A percentile compares a stretch with the other conserved stretches of the same genome.
Evolutionary conservation across 768 basidiomycete species (phyloP).

Genomic region (Calocybe cyanea): DNA sequence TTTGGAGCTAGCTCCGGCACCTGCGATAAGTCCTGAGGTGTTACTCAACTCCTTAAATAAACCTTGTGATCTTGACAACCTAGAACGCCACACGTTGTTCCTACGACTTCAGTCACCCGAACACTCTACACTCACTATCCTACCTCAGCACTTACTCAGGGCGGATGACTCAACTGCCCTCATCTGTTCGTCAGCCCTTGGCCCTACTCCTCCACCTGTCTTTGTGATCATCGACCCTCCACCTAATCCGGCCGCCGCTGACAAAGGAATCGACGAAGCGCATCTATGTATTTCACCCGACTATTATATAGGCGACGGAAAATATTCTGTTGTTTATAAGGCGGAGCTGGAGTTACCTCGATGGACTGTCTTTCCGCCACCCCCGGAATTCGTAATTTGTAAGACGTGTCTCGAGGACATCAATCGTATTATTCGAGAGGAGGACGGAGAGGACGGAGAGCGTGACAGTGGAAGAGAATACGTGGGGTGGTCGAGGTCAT

Average conservation of each 20-base stretch:
- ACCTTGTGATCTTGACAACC: too few relatives aligned
- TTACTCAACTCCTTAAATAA: too few relatives aligned
- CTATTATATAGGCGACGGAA: slow-evolving; percentile 36
- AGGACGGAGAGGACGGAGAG: slow-evolving; percentile 23
- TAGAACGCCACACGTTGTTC: too few relatives aligned
- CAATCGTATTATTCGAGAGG: slow-evolving; percentile 18
- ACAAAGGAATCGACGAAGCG: slow-evolving; percentile 27
- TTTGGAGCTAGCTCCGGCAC: too few relatives aligned
- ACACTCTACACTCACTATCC: too few relatives aligned
- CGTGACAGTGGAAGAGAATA: slow-evolving; percentile 15
- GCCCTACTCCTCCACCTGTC: slow-evolving; percentile 23
- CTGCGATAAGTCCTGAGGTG: too few relatives aligned
- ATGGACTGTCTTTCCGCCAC: slow-evolving; percentile 3
- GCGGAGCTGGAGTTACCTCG: slow-evolving; percentile 35
- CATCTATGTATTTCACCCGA: slow-evolving; percentile 46
- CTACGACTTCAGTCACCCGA: too few relatives aligned
- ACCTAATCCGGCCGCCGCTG: slow-evolving; percentile 2
- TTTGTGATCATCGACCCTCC: neutral
- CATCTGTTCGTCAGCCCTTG: slow-evolving; percentile 8
- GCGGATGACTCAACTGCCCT: too few relatives aligned
- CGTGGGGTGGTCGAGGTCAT: slow-evolving; percentile 5
- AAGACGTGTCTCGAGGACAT: slow-evolving; percentile 30
- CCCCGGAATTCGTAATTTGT: slow-evolving; percentile 28
- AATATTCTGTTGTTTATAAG: slow-evolving; percentile 51
- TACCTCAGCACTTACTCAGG: too few relatives aligned